Evolutionary conservation across 2,329 filamentous ascomycete species (phyloP).

Genomic region (Ophiostoma montium): DNA sequence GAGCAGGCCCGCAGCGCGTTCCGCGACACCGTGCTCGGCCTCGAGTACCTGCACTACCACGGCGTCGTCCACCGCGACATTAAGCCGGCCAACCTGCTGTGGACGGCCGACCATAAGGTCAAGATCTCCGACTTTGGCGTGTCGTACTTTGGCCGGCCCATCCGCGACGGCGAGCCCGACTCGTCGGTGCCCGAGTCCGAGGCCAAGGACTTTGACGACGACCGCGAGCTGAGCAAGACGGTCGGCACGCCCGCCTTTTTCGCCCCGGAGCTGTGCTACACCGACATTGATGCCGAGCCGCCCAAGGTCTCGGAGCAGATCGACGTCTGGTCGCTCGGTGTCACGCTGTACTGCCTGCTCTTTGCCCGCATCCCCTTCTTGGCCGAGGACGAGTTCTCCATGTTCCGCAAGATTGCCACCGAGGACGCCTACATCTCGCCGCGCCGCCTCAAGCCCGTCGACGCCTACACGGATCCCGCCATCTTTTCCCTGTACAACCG

Average conservation of each 20-base stretch:
- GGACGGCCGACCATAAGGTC: conserved; percentile 70
- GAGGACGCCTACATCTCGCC: conserved; percentile 83
- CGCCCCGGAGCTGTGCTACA: conserved; percentile 89
- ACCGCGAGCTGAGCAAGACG: conserved; percentile 92
- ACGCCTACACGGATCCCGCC: conserved; percentile 42
- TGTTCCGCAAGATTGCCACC: conserved; percentile 84
- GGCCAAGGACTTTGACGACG: conserved; percentile 76
- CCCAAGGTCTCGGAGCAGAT: conserved; percentile 83
- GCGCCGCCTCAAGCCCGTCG: conserved; percentile 64
- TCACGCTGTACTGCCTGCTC: conserved; percentile 90
- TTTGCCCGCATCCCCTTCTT: conserved; percentile 89
- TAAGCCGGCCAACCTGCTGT: conserved; percentile 80
- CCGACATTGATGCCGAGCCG: conserved; percentile 54
- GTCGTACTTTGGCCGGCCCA: conserved; percentile 85
- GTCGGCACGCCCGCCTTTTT: conserved; percentile 97
- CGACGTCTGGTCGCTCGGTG: conserved; percentile 92
- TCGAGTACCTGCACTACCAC: conserved; percentile 87
- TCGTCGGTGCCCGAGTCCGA: conserved; percentile 68
- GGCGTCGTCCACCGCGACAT: conserved; percentile 76
- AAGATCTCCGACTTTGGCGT: conserved; percentile 99
- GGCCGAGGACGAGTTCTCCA: conserved; percentile 78
- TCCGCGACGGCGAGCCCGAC: conserved; percentile 67
- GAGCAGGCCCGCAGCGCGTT: conserved; percentile 73
- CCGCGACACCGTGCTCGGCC: conserved; percentile 78
- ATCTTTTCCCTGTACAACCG: conserved; percentile 41